Evolutionary conservation across 2,329 filamentous ascomycete species (phyloP).

Genomic region (Bipolaris bicolor): DNA sequence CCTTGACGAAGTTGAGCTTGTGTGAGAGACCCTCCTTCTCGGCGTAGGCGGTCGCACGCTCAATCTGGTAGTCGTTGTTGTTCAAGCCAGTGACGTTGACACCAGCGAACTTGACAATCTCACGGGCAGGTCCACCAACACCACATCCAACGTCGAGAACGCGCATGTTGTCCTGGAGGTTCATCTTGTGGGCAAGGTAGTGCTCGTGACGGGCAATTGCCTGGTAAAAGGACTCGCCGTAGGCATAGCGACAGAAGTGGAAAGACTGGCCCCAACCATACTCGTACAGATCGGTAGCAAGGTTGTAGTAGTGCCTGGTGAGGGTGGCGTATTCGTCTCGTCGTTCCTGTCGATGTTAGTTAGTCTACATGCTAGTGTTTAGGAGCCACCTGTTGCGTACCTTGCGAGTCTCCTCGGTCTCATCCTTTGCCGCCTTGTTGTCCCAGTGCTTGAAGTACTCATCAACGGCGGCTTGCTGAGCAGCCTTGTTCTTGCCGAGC

Average conservation of each 20-base stretch:
- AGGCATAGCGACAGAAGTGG: conserved; percentile 94
- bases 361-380: conserved; percentile 15
- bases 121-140: conserved; percentile 91
- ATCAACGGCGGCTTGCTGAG: conserved; percentile 81
- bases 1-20: conserved; percentile 88
- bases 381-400: conserved; percentile 52
- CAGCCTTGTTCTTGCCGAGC: conserved; percentile 78
- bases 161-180: conserved; percentile 82
- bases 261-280: conserved; percentile 96
- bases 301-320: conserved; percentile 96
- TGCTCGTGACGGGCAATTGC: conserved; percentile 97
- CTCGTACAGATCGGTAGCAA: conserved; percentile 95
- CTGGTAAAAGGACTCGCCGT: conserved; percentile 85
- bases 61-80: conserved; percentile 99
- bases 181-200: conserved; percentile 90
- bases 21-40: conserved; percentile 78
- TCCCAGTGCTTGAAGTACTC: conserved; percentile 99
- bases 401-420: conserved; percentile 83
- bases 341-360: conserved; percentile 64
- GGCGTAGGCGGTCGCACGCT: conserved; percentile 87
- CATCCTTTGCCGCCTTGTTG: conserved; percentile 76
- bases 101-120: conserved; percentile 95
- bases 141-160: conserved; percentile 97
- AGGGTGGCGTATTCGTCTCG: conserved; percentile 89
- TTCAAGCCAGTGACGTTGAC: conserved; percentile 90